These are phyloP conservation scores for Coemansia furcata DNA, from an alignment of 192 early-diverging fungal genomes.

Conservation along the genomic window DNA sequence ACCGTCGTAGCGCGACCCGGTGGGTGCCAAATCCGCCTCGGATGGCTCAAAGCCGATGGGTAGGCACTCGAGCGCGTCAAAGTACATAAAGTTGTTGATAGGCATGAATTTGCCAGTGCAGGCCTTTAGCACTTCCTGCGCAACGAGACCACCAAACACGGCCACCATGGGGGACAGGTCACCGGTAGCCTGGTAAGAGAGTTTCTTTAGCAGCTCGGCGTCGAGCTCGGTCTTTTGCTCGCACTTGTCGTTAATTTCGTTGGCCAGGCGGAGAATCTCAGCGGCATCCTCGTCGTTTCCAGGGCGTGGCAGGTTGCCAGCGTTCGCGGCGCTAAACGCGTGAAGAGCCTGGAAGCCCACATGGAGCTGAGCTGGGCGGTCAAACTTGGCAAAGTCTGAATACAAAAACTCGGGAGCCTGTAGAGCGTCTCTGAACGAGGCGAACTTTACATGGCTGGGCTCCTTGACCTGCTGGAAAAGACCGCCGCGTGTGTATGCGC, in stretches of 20 bases:
- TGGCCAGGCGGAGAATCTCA: constrained; percentile 72
- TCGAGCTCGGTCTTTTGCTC: constrained; percentile 75
- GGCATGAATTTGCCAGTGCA: constrained; percentile 95
- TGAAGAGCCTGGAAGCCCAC: constrained; percentile 95
- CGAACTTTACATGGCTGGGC: constrained; percentile 80
- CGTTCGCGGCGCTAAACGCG: constrained; percentile 60
- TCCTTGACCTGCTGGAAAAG: constrained; percentile 96
- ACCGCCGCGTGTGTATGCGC: constrained; percentile 78
- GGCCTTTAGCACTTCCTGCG: constrained; percentile 99
- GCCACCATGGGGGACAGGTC: constrained; percentile 94
- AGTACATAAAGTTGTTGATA: constrained; percentile 89
- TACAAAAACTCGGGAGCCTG: constrained; percentile 78
- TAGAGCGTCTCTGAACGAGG: constrained; percentile 71
- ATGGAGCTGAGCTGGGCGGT: constrained; percentile 90
- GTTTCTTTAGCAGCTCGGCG: constrained; percentile 82
- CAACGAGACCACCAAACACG: constrained; percentile 93
- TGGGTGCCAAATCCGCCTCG: constrained; percentile 75
- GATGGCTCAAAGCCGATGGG: constrained; percentile 63
- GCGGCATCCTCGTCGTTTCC: constrained; percentile 82
- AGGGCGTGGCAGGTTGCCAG: constrained; percentile 78
- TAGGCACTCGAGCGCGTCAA: constrained; percentile 95
- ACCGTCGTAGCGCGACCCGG: constrained; percentile 90
- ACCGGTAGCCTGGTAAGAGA: constrained; percentile 85
- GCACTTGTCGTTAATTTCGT: constrained; percentile 67
- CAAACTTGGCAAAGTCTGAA: constrained; percentile 98